Base-by-base conservation (phyloP, 495 filamentous ascomycete genomes). In the Hypoxylon lenormandii region DNA sequence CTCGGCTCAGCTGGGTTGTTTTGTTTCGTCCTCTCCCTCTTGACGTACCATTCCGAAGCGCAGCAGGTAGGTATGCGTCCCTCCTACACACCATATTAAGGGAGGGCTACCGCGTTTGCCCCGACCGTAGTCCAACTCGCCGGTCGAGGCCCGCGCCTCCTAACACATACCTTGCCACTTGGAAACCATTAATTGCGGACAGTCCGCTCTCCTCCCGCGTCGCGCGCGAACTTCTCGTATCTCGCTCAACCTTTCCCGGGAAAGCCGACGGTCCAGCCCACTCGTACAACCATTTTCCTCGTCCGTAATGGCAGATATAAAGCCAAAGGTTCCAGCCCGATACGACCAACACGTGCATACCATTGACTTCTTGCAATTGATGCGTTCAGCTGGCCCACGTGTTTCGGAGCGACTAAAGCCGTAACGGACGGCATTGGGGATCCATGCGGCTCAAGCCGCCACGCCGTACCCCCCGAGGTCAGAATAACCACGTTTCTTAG, bases 381-480 rank as follows among this genome's bases (percentile, higher is more conserved):
- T 26, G 23, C 23, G 49, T 26, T 10, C 23, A 36, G 23, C 12
- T 11, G 13, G 23, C 61, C 68, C 61, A 62, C 68, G 51, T 62
- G 61, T 48, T 66, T 38, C n/a, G n/a, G 51, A 42, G 40, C 36
- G 19, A 33, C 10, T 11, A 38, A 37, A 7, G 46, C 64, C 57
- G 49, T 15, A 42, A 42, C 37, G 38, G 38, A n/a, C 30, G 45
- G 43, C 15, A 36, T 13, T 46, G 18, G 11, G 30, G 26, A 7
- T 7, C 43, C 8, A 15, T 59, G 66, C 52, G 66, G 51, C 52
- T 66, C 61, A 65, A 23, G 30, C 42, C 37, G 28, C 16, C 19
- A 65, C 18, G 45, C 50, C 55, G 60, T 51, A 1, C 10, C 42
- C 26, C 11, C 55, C 43, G 43, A 52, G 16, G 38, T 53, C 38